Conservation (phyloP, 2,329 filamentous ascomycete genomes). For the Fusarium sp. region DNA sequence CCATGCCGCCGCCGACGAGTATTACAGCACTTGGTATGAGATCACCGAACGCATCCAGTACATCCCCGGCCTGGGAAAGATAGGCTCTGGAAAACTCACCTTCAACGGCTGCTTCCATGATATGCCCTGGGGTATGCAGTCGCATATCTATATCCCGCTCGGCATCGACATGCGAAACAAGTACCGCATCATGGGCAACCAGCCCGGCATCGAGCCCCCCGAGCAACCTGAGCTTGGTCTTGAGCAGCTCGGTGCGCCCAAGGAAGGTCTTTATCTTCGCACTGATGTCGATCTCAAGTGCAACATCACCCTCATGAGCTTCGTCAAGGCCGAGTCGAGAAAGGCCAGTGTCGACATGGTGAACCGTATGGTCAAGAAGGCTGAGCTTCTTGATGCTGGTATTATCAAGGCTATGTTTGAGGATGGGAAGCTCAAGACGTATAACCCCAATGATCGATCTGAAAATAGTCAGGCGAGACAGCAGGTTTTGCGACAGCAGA, state of each 20-base stretch:
- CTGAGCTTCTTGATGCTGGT: slow-evolving; percentile 75
- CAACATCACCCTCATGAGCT: slow-evolving; percentile 73
- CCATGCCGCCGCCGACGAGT: slow-evolving; percentile 77
- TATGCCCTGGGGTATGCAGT: slow-evolving; percentile 79
- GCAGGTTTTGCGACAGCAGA: slow-evolving; percentile 56
- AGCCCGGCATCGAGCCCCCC: slow-evolving; percentile 73
- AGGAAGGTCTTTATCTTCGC: slow-evolving; percentile 75
- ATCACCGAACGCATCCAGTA: slow-evolving; percentile 78
- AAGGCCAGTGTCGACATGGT: slow-evolving; percentile 77
- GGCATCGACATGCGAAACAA: slow-evolving; percentile 76
- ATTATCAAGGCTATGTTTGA: slow-evolving; percentile 76
- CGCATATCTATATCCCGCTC: slow-evolving; percentile 77
- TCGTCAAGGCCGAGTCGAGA: slow-evolving; percentile 76
- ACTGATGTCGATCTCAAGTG: slow-evolving; percentile 79
- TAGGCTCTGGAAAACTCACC: slow-evolving; percentile 74
- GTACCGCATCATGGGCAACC: slow-evolving; percentile 77
- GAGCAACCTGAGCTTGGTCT: slow-evolving; percentile 73
- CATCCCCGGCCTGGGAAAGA: slow-evolving; percentile 74
- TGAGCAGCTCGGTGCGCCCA: slow-evolving; percentile 69
- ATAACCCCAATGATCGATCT: slow-evolving; percentile 67
- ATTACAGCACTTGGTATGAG: slow-evolving; percentile 81
- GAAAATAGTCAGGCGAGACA: slow-evolving; percentile 39
- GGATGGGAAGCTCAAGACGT: slow-evolving; percentile 71
- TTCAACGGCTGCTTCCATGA: slow-evolving; percentile 81
- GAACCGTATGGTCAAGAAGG: slow-evolving; percentile 77